Conservation (phyloP, 768 basidiomycete genomes). For the Trametes maxima region DNA sequence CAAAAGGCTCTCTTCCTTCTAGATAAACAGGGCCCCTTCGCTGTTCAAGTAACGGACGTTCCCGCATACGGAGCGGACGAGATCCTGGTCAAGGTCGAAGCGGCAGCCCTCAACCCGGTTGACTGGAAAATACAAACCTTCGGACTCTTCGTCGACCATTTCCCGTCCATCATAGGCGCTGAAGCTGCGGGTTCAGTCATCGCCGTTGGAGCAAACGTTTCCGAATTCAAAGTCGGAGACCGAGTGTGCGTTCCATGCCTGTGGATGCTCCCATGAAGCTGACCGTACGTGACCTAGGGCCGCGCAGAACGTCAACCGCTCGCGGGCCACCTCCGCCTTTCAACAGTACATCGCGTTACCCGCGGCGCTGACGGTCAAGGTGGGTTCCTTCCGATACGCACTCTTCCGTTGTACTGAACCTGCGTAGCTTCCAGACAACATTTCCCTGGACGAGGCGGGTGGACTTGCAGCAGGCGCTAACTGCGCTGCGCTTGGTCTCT, state of each 20-base stretch:
- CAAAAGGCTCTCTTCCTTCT: too few relatives aligned
- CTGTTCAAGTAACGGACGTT: too few relatives aligned
- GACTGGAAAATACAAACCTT: conserved; percentile 37
- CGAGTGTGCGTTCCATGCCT: conserved; percentile 33
- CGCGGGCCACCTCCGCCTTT: conserved; percentile 7
- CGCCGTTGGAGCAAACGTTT: conserved; percentile 42
- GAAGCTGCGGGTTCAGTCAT: conserved; percentile 45
- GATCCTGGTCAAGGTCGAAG: conserved; percentile 32
- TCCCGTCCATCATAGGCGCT: conserved; percentile 40
- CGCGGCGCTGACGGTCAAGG: conserved; percentile 30
- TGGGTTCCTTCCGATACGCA: conserved; percentile 19
- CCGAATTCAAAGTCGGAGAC: conserved; percentile 40
- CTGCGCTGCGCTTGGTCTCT: conserved; percentile 35
- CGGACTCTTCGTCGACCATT: conserved; percentile 37
- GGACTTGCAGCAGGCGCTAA: conserved; percentile 34
- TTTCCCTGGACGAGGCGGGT: conserved; percentile 36
- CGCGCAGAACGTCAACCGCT: conserved; percentile 3
- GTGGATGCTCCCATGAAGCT: neutral
- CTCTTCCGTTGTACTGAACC: conserved; percentile 15
- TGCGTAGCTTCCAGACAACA: conserved; percentile 31
- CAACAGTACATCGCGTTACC: conserved; percentile 33
- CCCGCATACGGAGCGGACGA: conserved; percentile 24
- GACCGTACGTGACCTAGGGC: conserved; percentile 4
- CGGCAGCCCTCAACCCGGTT: conserved; percentile 36
- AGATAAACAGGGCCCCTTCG: too few relatives aligned